phyloP scores from a whole-genome alignment of 192 early-diverging fungal genomes.

The Entrophospora sp. region DNA sequence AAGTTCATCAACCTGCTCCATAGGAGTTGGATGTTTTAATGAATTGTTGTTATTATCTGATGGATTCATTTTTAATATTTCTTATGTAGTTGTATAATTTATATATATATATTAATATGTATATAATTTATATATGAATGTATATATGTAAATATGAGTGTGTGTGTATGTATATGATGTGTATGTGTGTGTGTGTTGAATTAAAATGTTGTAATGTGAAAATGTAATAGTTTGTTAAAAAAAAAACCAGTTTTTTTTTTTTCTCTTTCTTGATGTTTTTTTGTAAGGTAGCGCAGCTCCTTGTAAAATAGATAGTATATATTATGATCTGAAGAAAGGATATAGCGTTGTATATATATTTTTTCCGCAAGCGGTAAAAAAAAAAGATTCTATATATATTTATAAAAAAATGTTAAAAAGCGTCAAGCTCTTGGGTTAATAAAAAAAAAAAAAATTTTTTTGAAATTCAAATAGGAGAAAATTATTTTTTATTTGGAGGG shows the following conservation, averaged over 20 bases:
- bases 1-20: conserved; percentile 38
- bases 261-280: too few species aligned
- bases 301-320: neutral
- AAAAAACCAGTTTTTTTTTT: too few species aligned
- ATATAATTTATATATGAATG: neutral
- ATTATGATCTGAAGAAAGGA: neutral
- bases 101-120: neutral
- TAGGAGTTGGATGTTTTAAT: too few species aligned
- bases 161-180: neutral
- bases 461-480: too few species aligned
- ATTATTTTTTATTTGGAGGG: too few species aligned
- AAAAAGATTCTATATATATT: neutral
- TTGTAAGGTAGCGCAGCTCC: conserved; percentile 17
- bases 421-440: too few species aligned
- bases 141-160: neutral
- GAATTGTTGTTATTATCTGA: conserved; percentile 11
- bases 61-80: conserved; percentile 16
- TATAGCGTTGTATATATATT: too few species aligned
- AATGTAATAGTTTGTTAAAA: too few species aligned
- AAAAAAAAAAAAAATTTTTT: too few species aligned
- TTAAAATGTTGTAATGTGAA: neutral
- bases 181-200: neutral
- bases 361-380: conserved; percentile 8
- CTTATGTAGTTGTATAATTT: neutral
- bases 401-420: too few species aligned